Evolutionary conservation across 2,329 filamentous ascomycete species (phyloP), one percentile per base, ranked within the genome.

Genomic region (Lasiodiplodia gonubiensis): DNA sequence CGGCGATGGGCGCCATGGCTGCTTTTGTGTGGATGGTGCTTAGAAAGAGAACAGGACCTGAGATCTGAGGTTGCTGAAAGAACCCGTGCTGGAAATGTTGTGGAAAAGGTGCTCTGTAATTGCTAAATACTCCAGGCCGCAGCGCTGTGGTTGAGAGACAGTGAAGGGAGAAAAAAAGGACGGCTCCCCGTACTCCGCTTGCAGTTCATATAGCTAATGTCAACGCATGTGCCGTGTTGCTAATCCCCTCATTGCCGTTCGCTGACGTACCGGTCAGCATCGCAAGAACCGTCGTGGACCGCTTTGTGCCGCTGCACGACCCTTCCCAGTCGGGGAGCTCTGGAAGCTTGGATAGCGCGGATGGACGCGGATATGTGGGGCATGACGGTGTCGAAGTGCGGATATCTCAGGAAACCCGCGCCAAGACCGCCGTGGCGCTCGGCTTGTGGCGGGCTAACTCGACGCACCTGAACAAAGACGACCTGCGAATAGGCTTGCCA

Each of bases 281-380:
- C 7, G 61, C 35, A 48, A 64, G 30, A 37, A 54, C 61, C 65
- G 65, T 52, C 35, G 54, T 67, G 21, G 65, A 60, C 65, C 65
- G 65, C 39, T 27, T 48, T 42, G 30, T 67, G 65, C 65, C 65
- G 65, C 55, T 42, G 48, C 51, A 64, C 52, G 61, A 21, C 27
- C 51, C 48, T 21, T 39, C 7, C 59, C 14, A n/a, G 33, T 16
- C 4, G 23, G 46, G 46, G 42, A 63, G 66, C 23, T 25, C 21
- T 42, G 30, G 66, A 16, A 51, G 66, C 42, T 78, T 76, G 54
- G 76, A 75, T 67, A 74, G 69, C 18, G 76, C 76, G 12, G 76
- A 74, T 75, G 77, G 77, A 33, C 25, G 73, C 39, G 55, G 59
- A 65, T 52, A 30, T 21, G 23, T 10, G 21, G 30, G 66, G 55